These are phyloP conservation scores for Podaxis mareebaensis DNA, from an alignment of 768 basidiomycete species.

Conservation along the genomic window DNA sequence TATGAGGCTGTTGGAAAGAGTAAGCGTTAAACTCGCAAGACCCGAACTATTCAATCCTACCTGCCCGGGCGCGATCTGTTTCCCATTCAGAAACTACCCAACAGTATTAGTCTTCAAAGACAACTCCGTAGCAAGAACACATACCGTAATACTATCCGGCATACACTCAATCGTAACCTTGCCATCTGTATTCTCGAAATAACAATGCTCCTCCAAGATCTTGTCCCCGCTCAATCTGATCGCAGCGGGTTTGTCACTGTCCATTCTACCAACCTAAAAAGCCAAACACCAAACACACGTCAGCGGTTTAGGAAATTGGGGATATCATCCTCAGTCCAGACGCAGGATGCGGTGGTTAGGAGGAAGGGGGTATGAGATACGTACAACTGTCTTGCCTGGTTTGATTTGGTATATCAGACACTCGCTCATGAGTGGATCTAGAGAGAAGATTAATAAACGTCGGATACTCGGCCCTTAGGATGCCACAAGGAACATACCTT, in stretches of 20 bases:
- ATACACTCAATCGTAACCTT: conserved; percentile 81
- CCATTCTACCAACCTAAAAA: conserved; percentile 79
- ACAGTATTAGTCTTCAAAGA: conserved; percentile 1
- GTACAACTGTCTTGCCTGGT: conserved; percentile 73
- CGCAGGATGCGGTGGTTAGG: background rate
- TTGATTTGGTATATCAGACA: conserved; percentile 94
- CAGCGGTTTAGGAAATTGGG: background rate
- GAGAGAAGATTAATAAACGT: conserved; percentile 17
- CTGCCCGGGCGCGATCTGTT: conserved; percentile 75
- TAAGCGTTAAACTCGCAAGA: conserved; percentile 7
- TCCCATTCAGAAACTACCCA: conserved; percentile 87
- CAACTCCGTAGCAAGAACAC: conserved; percentile 25
- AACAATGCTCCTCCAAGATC: conserved; percentile 91
- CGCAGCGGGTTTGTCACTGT: conserved; percentile 77
- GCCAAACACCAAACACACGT: background rate
- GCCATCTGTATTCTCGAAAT: conserved; percentile 84
- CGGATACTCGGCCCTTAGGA: conserved; percentile 14
- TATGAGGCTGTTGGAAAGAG: conserved; percentile 54
- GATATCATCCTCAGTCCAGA: background rate
- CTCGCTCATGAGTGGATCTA: conserved; percentile 96
- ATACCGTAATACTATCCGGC: conserved; percentile 80
- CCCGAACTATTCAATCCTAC: conserved; percentile 40
- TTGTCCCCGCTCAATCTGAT: conserved; percentile 93
- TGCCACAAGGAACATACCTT: conserved; percentile 45
- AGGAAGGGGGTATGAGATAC: conserved; percentile 22